Conservation (phyloP, 2,329 filamentous ascomycete species). For the Exophiala spinifera region DNA sequence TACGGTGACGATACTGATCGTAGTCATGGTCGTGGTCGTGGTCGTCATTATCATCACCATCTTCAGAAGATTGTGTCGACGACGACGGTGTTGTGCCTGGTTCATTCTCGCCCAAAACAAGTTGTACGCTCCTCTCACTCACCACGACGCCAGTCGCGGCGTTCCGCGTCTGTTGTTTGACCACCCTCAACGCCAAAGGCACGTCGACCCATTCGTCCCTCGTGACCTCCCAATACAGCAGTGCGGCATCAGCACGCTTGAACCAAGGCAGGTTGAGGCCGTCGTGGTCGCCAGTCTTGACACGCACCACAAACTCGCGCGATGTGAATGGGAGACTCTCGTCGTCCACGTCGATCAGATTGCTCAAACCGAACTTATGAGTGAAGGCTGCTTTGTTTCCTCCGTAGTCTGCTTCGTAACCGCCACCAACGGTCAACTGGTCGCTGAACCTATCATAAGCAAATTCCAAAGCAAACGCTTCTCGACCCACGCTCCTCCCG, state of each 20-base stretch:
- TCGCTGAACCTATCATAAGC: too few relatives aligned
- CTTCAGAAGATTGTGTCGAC: too few relatives aligned
- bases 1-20: not conserved
- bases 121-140: not conserved
- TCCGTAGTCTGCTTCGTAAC: not conserved
- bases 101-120: conserved; percentile 5
- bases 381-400: too few relatives aligned
- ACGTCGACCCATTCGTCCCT: not conserved
- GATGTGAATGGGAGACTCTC: not conserved
- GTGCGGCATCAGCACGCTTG: conserved; percentile 7
- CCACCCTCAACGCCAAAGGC: conserved; percentile 3
- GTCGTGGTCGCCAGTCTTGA: conserved; percentile 13
- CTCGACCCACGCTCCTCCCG: too few relatives aligned
- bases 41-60: too few relatives aligned
- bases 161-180: not conserved
- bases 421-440: conserved; percentile 4
- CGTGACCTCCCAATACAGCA: conserved; percentile 16
- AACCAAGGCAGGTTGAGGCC: conserved; percentile 17
- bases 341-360: not conserved
- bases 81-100: too few relatives aligned
- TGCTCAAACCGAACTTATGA: not conserved
- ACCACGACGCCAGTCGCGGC: not conserved
- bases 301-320: not conserved
- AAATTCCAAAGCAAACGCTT: too few relatives aligned
- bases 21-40: too few relatives aligned